Conservation (phyloP, 2,329 filamentous ascomycete species). For the Fusarium sp. region DNA sequence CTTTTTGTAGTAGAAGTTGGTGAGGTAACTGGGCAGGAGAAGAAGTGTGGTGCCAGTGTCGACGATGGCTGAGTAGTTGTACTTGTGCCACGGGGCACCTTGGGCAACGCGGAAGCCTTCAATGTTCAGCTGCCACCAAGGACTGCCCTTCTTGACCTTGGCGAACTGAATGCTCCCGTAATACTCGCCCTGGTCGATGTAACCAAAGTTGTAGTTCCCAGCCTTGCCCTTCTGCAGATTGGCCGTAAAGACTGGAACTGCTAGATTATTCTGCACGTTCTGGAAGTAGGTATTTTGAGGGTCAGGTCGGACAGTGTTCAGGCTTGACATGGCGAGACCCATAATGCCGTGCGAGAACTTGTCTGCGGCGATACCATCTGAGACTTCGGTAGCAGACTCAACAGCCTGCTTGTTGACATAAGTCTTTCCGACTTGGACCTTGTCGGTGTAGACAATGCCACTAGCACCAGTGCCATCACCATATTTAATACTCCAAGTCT, state of each 20-base stretch:
- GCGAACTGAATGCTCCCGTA: slow-evolving; percentile 66
- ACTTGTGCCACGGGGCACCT: slow-evolving; percentile 16
- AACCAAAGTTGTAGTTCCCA: slow-evolving; percentile 54
- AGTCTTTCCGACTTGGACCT: slow-evolving; percentile 68
- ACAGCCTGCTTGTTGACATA: slow-evolving; percentile 70
- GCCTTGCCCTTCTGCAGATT: slow-evolving; percentile 46
- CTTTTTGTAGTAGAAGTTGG: slow-evolving; percentile 67
- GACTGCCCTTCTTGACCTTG: slow-evolving; percentile 59
- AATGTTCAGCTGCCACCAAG: slow-evolving; percentile 71
- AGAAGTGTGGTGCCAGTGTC: slow-evolving; percentile 78
- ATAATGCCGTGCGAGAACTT: slow-evolving; percentile 50
- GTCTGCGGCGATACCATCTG: slow-evolving; percentile 51
- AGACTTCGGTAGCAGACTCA: slow-evolving; percentile 70
- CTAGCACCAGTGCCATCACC: slow-evolving; percentile 71
- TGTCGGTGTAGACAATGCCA: slow-evolving; percentile 73
- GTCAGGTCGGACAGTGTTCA: slow-evolving; percentile 49
- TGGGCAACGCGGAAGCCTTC: slow-evolving; percentile 64
- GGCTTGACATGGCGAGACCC: slow-evolving; percentile 46
- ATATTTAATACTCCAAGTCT: slow-evolving; percentile 69
- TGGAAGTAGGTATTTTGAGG: slow-evolving; percentile 49
- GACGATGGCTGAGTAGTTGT: slow-evolving; percentile 65
- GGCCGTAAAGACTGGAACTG: slow-evolving; percentile 50
- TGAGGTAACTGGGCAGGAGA: slow-evolving; percentile 63
- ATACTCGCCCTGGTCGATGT: slow-evolving; percentile 66
- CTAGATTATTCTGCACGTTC: slow-evolving; percentile 46